Percentiles rank a stretch among this genome's conserved stretches.
These are phyloP conservation scores for Daucus carota DNA, from an alignment of 129 eudicot genomes.

Conservation along the genomic window DNA sequence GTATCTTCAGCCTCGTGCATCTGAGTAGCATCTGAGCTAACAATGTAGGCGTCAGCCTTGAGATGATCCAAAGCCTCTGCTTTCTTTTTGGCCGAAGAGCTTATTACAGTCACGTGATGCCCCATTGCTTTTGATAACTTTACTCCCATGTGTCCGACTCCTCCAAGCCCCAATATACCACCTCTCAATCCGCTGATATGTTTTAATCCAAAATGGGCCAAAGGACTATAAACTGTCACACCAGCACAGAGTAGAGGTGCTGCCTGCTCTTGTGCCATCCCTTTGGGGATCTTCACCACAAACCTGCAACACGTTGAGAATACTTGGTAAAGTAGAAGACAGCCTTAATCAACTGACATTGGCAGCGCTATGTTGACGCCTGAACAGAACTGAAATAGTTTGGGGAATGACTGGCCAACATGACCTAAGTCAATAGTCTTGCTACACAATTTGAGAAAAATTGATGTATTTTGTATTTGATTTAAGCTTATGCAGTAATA, in stretches of 20 bases:
- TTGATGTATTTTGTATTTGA: background rate
- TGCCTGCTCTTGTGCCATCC: constrained; percentile 78
- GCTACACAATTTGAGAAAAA: background rate
- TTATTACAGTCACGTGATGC: constrained; percentile 81
- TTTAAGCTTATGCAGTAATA: background rate
- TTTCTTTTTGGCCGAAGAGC: constrained; percentile 71
- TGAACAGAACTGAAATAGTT: background rate
- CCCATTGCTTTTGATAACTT: constrained; percentile 91
- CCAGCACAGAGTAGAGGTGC: constrained; percentile 95
- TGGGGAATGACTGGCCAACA: background rate
- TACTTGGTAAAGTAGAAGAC: background rate
- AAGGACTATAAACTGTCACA: constrained; percentile 82
- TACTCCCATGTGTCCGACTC: constrained; percentile 97
- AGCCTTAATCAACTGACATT: background rate
- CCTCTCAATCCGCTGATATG: constrained; percentile 58
- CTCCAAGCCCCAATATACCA: constrained; percentile 90
- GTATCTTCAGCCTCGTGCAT: constrained; percentile 71
- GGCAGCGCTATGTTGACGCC: background rate
- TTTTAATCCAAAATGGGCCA: constrained; percentile 76
- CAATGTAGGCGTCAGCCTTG: constrained; percentile 77
- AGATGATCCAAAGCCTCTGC: constrained; percentile 73
- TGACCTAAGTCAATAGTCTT: background rate
- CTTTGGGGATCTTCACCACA: constrained; percentile 85
- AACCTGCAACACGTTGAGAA: constrained; percentile 30
- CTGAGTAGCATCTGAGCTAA: constrained; percentile 56